Percentiles rank a stretch among this genome's conserved stretches.
Conservation (phyloP, 2,329 filamentous ascomycete species). For the Fusarium sp. region DNA sequence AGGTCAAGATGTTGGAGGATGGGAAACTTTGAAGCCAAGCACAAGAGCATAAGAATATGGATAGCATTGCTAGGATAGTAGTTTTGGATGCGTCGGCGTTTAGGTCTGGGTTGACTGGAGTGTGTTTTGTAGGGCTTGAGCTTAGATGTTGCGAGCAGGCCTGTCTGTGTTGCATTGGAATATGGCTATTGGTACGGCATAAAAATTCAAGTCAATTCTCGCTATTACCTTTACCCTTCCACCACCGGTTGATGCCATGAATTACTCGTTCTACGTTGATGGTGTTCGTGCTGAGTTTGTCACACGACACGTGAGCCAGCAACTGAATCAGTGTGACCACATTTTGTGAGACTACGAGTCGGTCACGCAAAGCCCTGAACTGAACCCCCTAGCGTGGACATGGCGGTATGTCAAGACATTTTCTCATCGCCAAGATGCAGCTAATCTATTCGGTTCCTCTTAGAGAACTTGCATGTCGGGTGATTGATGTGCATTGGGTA, state of each 20-base stretch:
- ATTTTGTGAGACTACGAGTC: slow-evolving; percentile 5
- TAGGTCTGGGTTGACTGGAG: slow-evolving; percentile 12
- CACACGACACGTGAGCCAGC: slow-evolving; percentile 28
- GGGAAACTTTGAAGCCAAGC: slow-evolving; percentile 67
- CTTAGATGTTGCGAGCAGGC: not conserved
- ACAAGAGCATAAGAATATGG: slow-evolving; percentile 37
- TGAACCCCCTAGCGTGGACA: not conserved
- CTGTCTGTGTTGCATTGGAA: slow-evolving; percentile 11
- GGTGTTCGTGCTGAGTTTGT: slow-evolving; percentile 5
- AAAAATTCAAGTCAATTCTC: slow-evolving; percentile 12
- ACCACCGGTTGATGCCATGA: not conserved
- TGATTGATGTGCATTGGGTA: slow-evolving; percentile 3
- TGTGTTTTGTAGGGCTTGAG: slow-evolving; percentile 8
- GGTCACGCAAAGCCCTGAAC: slow-evolving; percentile 4
- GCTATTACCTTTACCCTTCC: not conserved
- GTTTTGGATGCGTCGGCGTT: slow-evolving; percentile 30
- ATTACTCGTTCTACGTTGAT: not conserved
- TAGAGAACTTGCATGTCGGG: slow-evolving; percentile 2
- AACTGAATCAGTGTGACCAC: slow-evolving; percentile 25
- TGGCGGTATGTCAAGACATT: not conserved
- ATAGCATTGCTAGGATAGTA: slow-evolving; percentile 3
- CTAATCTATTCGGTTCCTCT: slow-evolving; percentile 1
- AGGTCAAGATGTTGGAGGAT: slow-evolving; percentile 62
- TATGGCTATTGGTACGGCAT: not conserved
- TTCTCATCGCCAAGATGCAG: slow-evolving; percentile 2